Percentiles rank a stretch among this genome's conserved stretches.
Evolutionary conservation across 75 land plant species (phyloP).

Genomic region (Cryptomeria japonica): DNA sequence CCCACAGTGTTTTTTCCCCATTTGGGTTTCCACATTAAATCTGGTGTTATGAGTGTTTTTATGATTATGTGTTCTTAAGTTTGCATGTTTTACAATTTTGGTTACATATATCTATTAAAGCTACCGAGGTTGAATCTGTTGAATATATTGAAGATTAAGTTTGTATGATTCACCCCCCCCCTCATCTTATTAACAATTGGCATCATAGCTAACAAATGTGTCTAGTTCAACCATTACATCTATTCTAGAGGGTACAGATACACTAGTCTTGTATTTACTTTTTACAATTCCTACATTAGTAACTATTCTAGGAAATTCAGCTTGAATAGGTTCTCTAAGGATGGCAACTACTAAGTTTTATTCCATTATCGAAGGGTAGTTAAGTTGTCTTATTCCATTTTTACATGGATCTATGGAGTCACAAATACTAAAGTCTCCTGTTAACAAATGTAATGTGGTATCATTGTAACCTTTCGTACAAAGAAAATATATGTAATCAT

Average conservation of each 20-base stretch:
- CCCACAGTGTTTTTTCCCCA: no score
- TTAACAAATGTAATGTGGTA: not conserved
- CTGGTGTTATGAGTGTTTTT: no score
- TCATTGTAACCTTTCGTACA: not conserved
- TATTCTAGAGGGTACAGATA: constrained; percentile 40
- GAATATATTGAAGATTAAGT: no score
- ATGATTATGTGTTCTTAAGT: no score
- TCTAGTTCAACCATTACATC: constrained; percentile 45
- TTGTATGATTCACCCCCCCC: no score
- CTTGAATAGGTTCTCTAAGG: not conserved
- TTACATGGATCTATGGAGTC: not conserved
- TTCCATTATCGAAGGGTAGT: not conserved
- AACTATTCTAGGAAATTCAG: constrained; percentile 41
- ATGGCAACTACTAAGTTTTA: not conserved
- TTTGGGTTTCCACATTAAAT: no score
- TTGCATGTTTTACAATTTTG: no score
- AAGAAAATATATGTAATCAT: not conserved
- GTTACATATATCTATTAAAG: no score
- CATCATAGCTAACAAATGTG: no score
- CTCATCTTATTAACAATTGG: no score
- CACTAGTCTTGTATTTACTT: constrained; percentile 43
- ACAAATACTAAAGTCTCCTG: not conserved
- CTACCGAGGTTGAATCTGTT: no score
- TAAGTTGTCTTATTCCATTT: not conserved
- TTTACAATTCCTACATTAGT: constrained; percentile 71